Conservation (phyloP, 768 basidiomycete genomes). For the Russula foetens region DNA sequence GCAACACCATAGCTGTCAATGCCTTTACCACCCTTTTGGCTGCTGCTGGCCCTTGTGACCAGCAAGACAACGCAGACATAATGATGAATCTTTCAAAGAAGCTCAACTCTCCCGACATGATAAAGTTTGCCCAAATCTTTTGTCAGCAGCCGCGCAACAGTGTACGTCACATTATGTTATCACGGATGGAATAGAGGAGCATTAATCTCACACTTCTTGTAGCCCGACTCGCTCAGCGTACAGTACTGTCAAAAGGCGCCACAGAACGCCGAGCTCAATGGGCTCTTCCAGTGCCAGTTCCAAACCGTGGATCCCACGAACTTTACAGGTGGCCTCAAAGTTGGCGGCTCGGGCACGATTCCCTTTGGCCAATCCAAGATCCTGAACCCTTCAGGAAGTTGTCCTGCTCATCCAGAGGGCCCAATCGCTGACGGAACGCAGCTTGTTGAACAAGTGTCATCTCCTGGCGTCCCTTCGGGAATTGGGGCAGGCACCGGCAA, state of each 20-base stretch:
- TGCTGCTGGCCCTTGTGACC: constrained; percentile 32
- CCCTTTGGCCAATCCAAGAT: constrained; percentile 39
- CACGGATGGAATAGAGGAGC: not conserved
- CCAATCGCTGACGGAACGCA: constrained; percentile 44
- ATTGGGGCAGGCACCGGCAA: not conserved
- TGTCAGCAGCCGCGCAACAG: constrained; percentile 51
- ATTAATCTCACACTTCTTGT: not conserved
- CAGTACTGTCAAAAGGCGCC: constrained; percentile 50
- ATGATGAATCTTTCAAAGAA: constrained; percentile 45
- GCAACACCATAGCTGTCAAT: constrained; percentile 47
- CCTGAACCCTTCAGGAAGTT: constrained; percentile 41
- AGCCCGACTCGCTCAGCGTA: constrained; percentile 38
- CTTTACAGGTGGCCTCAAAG: constrained; percentile 37
- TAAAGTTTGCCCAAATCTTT: constrained; percentile 44
- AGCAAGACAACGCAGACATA: constrained; percentile 40
- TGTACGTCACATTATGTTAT: constrained; percentile 25
- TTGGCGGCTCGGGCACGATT: constrained; percentile 43
- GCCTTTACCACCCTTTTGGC: constrained; percentile 56
- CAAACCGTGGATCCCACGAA: constrained; percentile 35
- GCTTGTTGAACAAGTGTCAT: constrained; percentile 29
- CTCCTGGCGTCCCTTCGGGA: constrained; percentile 27
- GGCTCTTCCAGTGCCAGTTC: constrained; percentile 54
- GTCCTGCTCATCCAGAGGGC: constrained; percentile 40
- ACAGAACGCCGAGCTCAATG: constrained; percentile 42
- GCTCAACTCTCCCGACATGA: constrained; percentile 41